Evolutionary conservation across 2,329 filamentous ascomycete genomes (phyloP).

Genomic region (Diaporthe sp.): DNA sequence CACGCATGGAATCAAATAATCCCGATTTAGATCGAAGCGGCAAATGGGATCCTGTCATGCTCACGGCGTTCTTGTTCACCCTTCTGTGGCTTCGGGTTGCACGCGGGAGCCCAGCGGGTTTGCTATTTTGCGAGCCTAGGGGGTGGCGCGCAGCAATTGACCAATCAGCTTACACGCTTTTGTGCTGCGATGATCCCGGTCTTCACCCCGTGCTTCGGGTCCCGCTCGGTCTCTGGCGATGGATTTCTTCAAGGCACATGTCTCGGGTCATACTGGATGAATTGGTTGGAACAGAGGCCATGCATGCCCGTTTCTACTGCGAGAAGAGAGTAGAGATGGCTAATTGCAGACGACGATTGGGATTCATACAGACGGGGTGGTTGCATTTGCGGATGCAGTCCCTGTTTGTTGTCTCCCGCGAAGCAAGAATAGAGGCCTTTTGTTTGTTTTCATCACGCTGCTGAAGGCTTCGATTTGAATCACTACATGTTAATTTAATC

Average conservation of each 20-base stretch:
- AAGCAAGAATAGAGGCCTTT: neutral
- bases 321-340: neutral
- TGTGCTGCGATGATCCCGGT: neutral
- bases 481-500: too few species aligned
- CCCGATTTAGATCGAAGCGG: neutral
- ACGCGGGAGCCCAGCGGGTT: neutral
- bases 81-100: slow-evolving; percentile 12
- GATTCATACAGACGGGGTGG: neutral
- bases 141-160: neutral
- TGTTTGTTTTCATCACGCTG: neutral
- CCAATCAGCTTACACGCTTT: slow-evolving; percentile 31
- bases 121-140: neutral
- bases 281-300: too few species aligned
- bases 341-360: neutral
- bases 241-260: neutral
- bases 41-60: too few species aligned
- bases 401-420: neutral
- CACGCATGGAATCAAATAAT: neutral
- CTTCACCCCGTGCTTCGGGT: neutral
- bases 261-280: neutral
- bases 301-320: neutral
- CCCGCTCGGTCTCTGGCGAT: neutral
- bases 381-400: neutral
- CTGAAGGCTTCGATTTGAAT: neutral
- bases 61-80: neutral